Evolutionary conservation across 2,329 filamentous ascomycete genomes (phyloP), one percentile per base, ranked within the genome.

Genomic region (Colletotrichum sp.): DNA sequence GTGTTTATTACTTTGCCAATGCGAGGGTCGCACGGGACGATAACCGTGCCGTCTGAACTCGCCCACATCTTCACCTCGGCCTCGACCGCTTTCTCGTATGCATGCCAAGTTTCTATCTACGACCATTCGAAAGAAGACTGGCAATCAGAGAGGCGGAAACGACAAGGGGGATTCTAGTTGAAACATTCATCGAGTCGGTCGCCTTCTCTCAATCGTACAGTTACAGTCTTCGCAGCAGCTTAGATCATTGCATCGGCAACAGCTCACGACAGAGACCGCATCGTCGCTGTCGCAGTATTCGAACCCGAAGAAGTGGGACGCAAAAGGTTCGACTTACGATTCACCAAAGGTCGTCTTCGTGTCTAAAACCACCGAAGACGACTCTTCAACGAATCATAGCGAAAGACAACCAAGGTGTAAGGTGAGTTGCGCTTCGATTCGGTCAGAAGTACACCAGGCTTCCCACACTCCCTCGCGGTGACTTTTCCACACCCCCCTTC

Each of bases 1-100:
- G 80, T 80, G 79, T 85, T 86, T 85, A 85, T 85, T 86, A 81
- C 80, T 78, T 78, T 79, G 75, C 81, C 84, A 86, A 86, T 86
- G 4, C 43, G 85, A 84, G 80, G 80, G 86, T 86, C 86, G 86
- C 86, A 82, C 82, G 78, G 82, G 78, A 81, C 81, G 78, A 82
- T 79, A 83, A 80, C 80, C 78, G 79, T 79, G 78, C 36, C 71
- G 78, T 74, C 75, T 69, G 74, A 77, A 66, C 78, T 85, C 82
- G 65, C 83, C 84, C 86, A 84, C 85, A 52, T 52, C 43, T 52
- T 13, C 43, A 52, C 74, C 72, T 80, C 74, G 78, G 72, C 78
- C 79, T 76, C 78, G 81, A 82, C 79, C 78, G 80, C 75, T 57
- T 55, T 77, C 82, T 77, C 82, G 81, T 78, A 83, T 86, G 84